Evolutionary conservation across 768 basidiomycete species (phyloP), one percentile per base, ranked within the genome.

Genomic region (Dictyophora rubrovolvata): DNA sequence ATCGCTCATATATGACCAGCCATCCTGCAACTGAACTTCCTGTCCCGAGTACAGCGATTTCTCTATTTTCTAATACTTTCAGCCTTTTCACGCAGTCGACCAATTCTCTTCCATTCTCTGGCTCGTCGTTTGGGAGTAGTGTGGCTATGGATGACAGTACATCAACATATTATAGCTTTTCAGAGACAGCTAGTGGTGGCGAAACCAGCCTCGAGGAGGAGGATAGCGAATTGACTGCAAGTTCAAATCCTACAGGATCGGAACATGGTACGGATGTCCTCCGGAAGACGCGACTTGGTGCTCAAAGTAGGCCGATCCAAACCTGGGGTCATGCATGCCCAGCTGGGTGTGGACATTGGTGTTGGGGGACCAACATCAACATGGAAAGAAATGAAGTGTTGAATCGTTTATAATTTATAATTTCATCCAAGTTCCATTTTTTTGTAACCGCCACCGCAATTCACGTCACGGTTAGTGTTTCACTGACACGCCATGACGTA

Each of bases 291-390:
- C 60, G 58, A 66, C 9, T 28, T 34, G 48, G 57, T 34, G 20
- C n/a, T 18, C 48, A 57, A 18, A 61, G 50, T 46, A 48, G 50
- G 21, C 50, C 49, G 42, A 52, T 61, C 54, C 49, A 62, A 42
- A 35, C 80, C 36, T 67, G 72, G 12, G 87, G 84, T 2, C 84
- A 86, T 67, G 77, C 75, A 0, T 91, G 89, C 70, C 86, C 87
- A 14, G 80, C 87, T 48, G 89, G 89, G 4, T 92, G 89, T 70
- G 89, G 89, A 0, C 89, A 92, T 71, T 79, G 78, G 63, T 92
- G 89, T 64, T 90, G 87, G 87, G 80, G 79, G 16, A 74, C 75
- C 10, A 42, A 42, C n/a, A n/a, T 14, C 12, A 12, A 9, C 12
- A 12, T 42, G 14, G 14, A 42, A 42, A 42, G n/a, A 42, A n/a